phyloP scores from a whole-genome alignment of 129 eudicot species.

The Glebionis coronaria region DNA sequence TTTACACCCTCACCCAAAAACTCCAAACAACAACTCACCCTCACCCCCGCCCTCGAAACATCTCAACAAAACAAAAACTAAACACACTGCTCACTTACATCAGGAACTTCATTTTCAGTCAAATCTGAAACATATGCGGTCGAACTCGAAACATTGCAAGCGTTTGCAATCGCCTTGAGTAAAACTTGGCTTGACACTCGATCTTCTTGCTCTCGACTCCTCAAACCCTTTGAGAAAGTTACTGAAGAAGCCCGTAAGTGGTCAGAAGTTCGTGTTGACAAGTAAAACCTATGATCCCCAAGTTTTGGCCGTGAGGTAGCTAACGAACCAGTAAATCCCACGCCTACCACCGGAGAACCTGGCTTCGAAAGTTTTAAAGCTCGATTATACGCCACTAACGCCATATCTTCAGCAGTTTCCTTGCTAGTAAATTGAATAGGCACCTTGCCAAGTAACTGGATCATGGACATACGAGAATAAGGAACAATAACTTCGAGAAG shows the following conservation, averaged over 20 bases:
- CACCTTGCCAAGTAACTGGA: constrained; percentile 88
- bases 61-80: too few species aligned
- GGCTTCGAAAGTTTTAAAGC: constrained; percentile 80
- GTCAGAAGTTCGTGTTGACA: constrained; percentile 80
- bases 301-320: constrained; percentile 69
- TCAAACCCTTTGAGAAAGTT: constrained; percentile 78
- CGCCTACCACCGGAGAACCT: constrained; percentile 83
- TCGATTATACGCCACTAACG: constrained; percentile 84
- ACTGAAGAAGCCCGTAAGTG: constrained; percentile 65
- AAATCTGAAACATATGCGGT: too few species aligned
- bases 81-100: too few species aligned
- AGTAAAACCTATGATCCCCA: constrained; percentile 93
- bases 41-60: too few species aligned
- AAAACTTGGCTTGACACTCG: constrained; percentile 77
- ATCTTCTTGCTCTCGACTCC: constrained; percentile 95
- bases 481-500: too few species aligned
- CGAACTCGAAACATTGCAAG: too few species aligned
- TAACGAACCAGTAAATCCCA: constrained; percentile 85
- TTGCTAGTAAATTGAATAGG: constrained; percentile 61
- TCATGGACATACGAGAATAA: constrained; percentile 87
- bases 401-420: constrained; percentile 86
- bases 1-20: too few species aligned
- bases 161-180: constrained; percentile 80
- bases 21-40: too few species aligned
- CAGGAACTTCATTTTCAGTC: too few species aligned